Evolutionary conservation across 129 eudicot species (phyloP).

Genomic region (Flaveria ramosissima): DNA sequence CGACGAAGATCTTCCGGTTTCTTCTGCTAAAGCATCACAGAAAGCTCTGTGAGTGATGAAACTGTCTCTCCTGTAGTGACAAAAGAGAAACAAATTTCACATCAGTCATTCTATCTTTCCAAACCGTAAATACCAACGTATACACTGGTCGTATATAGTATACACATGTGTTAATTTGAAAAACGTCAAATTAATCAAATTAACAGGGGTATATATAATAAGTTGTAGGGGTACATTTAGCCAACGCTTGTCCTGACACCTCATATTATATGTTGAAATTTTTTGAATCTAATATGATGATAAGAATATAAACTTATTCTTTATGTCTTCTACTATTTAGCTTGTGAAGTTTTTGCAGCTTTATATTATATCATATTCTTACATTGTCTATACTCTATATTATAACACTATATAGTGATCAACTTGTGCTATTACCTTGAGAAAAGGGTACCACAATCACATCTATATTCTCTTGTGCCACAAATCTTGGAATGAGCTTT

Average conservation of each 20-base stretch:
- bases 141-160: no score
- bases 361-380: slow-evolving; percentile 18
- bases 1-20: slow-evolving; percentile 49
- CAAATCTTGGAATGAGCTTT: slow-evolving; percentile 92
- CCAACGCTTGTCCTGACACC: no score
- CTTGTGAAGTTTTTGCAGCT: slow-evolving; percentile 30
- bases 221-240: no score
- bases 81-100: slow-evolving; percentile 16
- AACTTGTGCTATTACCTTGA: slow-evolving; percentile 56
- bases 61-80: slow-evolving; percentile 65
- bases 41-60: slow-evolving; percentile 86
- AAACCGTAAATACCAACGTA: no score
- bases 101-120: neutral
- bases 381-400: neutral
- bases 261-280: neutral
- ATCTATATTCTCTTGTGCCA: slow-evolving; percentile 87
- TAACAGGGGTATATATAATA: no score
- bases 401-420: slow-evolving; percentile 6
- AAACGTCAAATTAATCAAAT: no score
- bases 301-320: neutral
- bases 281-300: neutral
- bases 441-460: slow-evolving; percentile 86
- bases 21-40: slow-evolving; percentile 76
- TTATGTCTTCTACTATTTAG: slow-evolving; percentile 34
- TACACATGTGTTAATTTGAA: no score